Evolutionary conservation across 2,329 filamentous ascomycete genomes (phyloP).

Genomic region (Epichloe gansuensis): DNA sequence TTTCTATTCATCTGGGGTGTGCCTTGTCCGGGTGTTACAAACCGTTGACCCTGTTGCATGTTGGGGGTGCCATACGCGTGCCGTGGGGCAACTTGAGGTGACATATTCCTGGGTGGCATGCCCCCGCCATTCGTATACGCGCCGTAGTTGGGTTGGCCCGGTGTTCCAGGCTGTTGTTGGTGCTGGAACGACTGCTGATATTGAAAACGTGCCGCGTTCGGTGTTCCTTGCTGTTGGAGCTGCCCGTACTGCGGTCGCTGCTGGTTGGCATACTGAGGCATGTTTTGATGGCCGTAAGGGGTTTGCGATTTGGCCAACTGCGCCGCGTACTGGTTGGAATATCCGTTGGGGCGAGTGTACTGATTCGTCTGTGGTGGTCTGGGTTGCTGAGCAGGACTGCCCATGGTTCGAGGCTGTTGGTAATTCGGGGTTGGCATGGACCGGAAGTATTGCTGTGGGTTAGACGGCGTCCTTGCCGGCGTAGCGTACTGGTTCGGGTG

Average conservation of each 20-base stretch:
- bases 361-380: constrained; percentile 31
- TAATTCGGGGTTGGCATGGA: constrained; percentile 25
- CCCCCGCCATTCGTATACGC: constrained; percentile 32
- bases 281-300: constrained; percentile 37
- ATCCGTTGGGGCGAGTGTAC: constrained; percentile 38
- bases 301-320: constrained; percentile 39
- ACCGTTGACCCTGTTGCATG: constrained; percentile 20
- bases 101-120: constrained; percentile 29
- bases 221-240: constrained; percentile 29
- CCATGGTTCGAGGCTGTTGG: constrained; percentile 28
- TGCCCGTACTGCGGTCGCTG: constrained; percentile 30
- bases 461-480: constrained; percentile 30
- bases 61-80: constrained; percentile 26
- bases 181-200: constrained; percentile 27
- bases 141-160: constrained; percentile 23
- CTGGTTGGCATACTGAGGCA: constrained; percentile 35
- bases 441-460: constrained; percentile 33
- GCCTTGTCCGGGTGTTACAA: constrained; percentile 18
- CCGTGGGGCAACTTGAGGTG: constrained; percentile 29
- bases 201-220: constrained; percentile 27
- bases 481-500: constrained; percentile 33
- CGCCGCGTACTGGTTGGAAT: constrained; percentile 32
- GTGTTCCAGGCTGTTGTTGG: constrained; percentile 18
- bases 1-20: constrained; percentile 20
- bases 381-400: constrained; percentile 16